Percentiles rank a stretch among this genome's conserved stretches.
These are phyloP conservation scores for Globisporangium sylvaticum DNA, from an alignment of 352 stramenopile genomes.

Conservation along the genomic window DNA sequence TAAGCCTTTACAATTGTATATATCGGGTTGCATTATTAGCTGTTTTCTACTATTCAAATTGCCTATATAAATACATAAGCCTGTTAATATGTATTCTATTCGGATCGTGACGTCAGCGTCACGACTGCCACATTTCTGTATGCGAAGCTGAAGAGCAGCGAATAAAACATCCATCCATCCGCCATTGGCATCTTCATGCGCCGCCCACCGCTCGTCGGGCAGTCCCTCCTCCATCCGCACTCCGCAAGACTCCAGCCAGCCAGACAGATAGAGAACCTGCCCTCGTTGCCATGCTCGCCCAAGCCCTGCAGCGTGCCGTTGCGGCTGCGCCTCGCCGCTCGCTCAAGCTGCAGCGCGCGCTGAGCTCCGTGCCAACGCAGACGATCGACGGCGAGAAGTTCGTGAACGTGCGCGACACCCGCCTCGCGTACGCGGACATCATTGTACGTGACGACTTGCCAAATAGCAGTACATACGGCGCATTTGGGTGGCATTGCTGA, in stretches of 20 bases:
- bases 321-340: background rate
- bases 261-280: background rate
- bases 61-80: too few species aligned
- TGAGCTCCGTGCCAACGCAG: constrained; percentile 29
- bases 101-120: background rate
- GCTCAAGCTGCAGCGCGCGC: background rate
- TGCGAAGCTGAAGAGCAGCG: background rate
- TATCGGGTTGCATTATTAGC: too few species aligned
- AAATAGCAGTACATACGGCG: background rate
- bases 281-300: background rate
- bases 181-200: background rate
- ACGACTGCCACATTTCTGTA: background rate
- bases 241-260: background rate
- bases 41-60: too few species aligned
- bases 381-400: constrained; percentile 26
- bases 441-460: constrained; percentile 29
- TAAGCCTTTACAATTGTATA: too few species aligned
- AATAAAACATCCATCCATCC: background rate
- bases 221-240: background rate
- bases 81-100: background rate
- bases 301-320: constrained; percentile 8
- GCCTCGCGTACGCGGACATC: constrained; percentile 55
- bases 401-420: constrained; percentile 49
- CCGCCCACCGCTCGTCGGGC: background rate
- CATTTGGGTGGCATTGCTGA: background rate